Evolutionary conservation across 768 basidiomycete genomes (phyloP), one percentile per base, ranked within the genome.

Genomic region (Mycena sanguinolenta): DNA sequence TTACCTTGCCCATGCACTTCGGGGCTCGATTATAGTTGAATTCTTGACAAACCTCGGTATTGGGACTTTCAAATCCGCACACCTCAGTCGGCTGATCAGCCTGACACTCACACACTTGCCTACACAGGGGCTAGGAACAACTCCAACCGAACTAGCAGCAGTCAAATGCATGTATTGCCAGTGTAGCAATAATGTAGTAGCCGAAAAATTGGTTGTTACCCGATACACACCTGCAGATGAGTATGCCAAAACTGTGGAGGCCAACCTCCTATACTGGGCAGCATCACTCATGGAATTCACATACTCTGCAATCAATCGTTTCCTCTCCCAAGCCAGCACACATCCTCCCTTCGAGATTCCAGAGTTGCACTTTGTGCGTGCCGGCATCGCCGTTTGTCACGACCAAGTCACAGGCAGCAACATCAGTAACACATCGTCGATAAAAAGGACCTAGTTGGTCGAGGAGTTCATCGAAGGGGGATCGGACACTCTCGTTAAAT

Each of bases 401-500:
- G 61, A 69, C 9, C 62, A 53, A 13, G 59, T 28, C 10, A 19
- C 34, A 0, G 67, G 60, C 2, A 61, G 1, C 39, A 68, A 58
- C 21, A 34, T 57, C 13, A n/a, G 6, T 0, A 69, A 63, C 16
- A 38, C 53, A 4, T 60, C 55, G 0, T 44, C 50, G 0, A 49
- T 65, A 4, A 25, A 32, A 4, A 28, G 61, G 7, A 72, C 67
- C 38, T 77, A 71, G 52, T 36, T 77, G 9, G 21, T 77, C 8
- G 73, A 77, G 46, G 74, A 76, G 52, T 60, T 73, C 4, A 74
- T 77, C 28, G 36, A 38, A 38, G 36, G 36, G 36, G 36, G 36
- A 14, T 14, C 36, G n/a, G n/a, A n/a, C n/a, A n/a, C n/a, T n/a
- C n/a, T n/a, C n/a, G n/a, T n/a, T n/a, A n/a, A n/a, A n/a, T n/a